Conservation (phyloP, 2,329 filamentous ascomycete genomes). For the Colletotrichum chrysophilum region DNA sequence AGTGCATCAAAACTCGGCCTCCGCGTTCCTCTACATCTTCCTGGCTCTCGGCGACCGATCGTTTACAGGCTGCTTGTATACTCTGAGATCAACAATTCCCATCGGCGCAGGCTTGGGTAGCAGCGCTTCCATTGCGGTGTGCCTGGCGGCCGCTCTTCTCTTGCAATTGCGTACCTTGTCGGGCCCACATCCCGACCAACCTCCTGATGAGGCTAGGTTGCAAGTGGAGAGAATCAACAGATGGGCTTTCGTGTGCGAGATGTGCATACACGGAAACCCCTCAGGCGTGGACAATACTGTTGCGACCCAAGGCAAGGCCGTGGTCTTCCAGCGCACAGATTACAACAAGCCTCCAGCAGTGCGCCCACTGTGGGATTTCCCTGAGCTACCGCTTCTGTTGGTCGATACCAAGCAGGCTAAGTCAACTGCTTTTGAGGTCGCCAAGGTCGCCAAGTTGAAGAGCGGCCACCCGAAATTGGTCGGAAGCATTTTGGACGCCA, state of each 20-base stretch:
- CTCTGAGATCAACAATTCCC: constrained; percentile 90
- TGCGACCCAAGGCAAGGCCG: constrained; percentile 89
- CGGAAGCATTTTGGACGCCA: constrained; percentile 81
- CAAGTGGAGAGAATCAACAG: constrained; percentile 96
- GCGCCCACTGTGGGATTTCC: constrained; percentile 81
- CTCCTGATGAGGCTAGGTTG: constrained; percentile 81
- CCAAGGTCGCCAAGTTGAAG: constrained; percentile 79
- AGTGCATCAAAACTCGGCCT: constrained; percentile 82
- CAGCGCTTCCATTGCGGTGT: constrained; percentile 93
- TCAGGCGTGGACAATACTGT: constrained; percentile 98
- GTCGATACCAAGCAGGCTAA: constrained; percentile 90
- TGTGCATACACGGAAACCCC: constrained; percentile 97
- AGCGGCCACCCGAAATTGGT: constrained; percentile 77
- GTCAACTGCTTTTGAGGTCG: constrained; percentile 85
- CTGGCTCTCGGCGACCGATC: constrained; percentile 81
- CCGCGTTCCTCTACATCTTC: constrained; percentile 91
- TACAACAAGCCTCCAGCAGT: constrained; percentile 80
- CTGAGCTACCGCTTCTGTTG: constrained; percentile 86
- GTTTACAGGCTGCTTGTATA: constrained; percentile 85
- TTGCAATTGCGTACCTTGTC: constrained; percentile 87
- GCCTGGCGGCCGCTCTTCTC: constrained; percentile 82
- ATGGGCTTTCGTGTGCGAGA: constrained; percentile 96
- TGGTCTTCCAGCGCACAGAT: constrained; percentile 84
- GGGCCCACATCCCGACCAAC: constrained; percentile 91
- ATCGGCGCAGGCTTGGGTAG: constrained; percentile 91